Evolutionary conservation across 371 early-diverging fungal species (phyloP), one percentile per base, ranked within the genome.

Genomic region (Vittaforma corneae): DNA sequence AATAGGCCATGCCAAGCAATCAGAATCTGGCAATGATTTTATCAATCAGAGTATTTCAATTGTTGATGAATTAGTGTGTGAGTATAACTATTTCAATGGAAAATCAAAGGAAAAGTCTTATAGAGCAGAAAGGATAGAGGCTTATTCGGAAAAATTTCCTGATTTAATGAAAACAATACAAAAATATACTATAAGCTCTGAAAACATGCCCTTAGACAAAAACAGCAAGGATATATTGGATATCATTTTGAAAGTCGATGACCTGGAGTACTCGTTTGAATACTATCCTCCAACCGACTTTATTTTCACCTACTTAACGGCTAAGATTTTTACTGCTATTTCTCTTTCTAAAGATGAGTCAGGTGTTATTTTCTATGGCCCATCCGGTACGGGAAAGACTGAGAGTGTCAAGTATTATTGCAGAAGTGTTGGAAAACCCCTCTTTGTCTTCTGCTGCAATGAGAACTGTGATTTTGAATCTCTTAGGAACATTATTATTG

Each of bases 381-480:
- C 81, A 0, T 92, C 92, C 73, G 83, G 84, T 47, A 84, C 84
- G 6, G 95, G 95, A 72, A 96, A 97, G 81, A 95, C 96, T 0
- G 97, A 96, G 79, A 86, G 88, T 16, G 96, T 94, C 64, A 95
- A 95, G 76, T 91, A 93, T 0, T 82, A 93, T 61, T 96, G 93
- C 67, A 85, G 86, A 28, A 88, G 90, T 66, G 81, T 96, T 9
- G 96, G 95, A 16, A 85, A 90, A 28, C 91, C 92, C 73, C 89
- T 91, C 9, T 86, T 93, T 50, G 95, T 94, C 22, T 96, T 95
- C 76, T 95, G 96, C 80, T 97, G 97, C 81, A 94, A 93, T 76
- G 96, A 96, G 77, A 90, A 87, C 67, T 93, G 93, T 80, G 93
- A 94, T 81, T 92, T 93, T 84, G 91, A 90, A 76, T 92, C 95